phyloP scores from a whole-genome alignment of 225 moss, liverwort and hornwort species.

The Neckera pumila region DNA sequence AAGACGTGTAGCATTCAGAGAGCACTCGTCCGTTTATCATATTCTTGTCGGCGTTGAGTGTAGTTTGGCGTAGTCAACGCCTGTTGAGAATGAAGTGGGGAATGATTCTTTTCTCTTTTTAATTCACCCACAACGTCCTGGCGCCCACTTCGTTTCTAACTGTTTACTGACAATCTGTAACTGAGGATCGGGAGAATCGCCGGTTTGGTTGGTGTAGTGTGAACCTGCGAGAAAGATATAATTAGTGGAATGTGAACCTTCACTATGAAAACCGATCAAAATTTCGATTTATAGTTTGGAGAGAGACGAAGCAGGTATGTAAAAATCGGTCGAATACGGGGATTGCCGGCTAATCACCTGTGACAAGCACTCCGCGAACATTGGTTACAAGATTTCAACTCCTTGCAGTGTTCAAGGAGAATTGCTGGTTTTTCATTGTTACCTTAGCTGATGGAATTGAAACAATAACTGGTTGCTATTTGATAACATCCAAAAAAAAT shows the following conservation, averaged over 20 bases:
- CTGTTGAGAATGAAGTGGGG: neutral
- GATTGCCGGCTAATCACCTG: neutral
- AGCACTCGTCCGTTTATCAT: too few relatives aligned
- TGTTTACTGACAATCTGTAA: neutral
- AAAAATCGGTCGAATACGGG: neutral
- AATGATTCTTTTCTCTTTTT: neutral
- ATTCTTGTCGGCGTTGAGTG: neutral
- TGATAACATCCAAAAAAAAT: neutral
- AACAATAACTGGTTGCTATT: neutral
- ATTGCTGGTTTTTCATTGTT: neutral
- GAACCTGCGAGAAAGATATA: neutral
- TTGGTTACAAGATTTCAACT: neutral
- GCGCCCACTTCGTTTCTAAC: neutral
- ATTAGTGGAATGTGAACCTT: neutral
- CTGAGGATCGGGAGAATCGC: neutral
- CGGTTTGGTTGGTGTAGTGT: neutral
- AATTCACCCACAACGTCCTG: too few relatives aligned
- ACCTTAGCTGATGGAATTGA: neutral
- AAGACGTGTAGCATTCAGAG: neutral
- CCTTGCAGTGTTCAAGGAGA: neutral
- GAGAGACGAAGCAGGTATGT: neutral
- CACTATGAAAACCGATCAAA: neutral
- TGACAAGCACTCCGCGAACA: neutral
- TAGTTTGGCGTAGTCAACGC: too few relatives aligned
- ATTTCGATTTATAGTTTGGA: neutral